phyloP scores from a whole-genome alignment of 345 rosid species.

The Firmiana major region DNA sequence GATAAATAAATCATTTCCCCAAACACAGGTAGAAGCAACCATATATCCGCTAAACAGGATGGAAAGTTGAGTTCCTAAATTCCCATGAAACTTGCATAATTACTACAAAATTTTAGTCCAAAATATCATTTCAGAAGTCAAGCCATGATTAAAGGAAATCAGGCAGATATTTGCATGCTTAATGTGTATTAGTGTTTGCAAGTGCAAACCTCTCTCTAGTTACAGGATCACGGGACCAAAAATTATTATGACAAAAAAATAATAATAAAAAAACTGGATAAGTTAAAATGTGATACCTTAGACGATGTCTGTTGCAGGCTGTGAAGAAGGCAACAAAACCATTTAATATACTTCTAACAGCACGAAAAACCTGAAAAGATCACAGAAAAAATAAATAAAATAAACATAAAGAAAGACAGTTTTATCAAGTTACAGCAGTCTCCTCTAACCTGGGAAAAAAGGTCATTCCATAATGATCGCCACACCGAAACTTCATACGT shows the following conservation, averaged over 20 bases:
- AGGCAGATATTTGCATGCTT: not conserved
- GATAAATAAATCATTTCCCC: not conserved
- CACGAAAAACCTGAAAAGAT: conserved; percentile 74
- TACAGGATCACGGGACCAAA: not conserved
- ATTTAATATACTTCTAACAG: conserved; percentile 79
- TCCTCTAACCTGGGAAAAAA: conserved; percentile 78
- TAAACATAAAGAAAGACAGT: not conserved
- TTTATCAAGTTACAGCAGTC: not conserved
- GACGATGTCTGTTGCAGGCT: conserved; percentile 97
- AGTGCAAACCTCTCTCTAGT: not conserved
- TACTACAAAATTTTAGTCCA: not conserved
- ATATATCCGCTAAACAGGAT: not conserved
- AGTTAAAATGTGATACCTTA: conserved; percentile 47
- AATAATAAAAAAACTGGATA: not conserved
- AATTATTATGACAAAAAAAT: not conserved
- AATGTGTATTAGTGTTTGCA: not conserved
- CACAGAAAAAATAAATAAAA: conserved; percentile 5
- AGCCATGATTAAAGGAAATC: not conserved
- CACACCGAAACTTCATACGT: conserved; percentile 74
- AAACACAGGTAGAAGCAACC: not conserved
- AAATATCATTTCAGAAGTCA: not conserved
- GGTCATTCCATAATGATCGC: conserved; percentile 94
- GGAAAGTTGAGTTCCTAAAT: not conserved
- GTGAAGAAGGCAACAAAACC: conserved; percentile 86
- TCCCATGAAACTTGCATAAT: not conserved